Evolutionary conservation across 345 rosid genomes (phyloP).

Genomic region (Zanthoxylum bungeanum): DNA sequence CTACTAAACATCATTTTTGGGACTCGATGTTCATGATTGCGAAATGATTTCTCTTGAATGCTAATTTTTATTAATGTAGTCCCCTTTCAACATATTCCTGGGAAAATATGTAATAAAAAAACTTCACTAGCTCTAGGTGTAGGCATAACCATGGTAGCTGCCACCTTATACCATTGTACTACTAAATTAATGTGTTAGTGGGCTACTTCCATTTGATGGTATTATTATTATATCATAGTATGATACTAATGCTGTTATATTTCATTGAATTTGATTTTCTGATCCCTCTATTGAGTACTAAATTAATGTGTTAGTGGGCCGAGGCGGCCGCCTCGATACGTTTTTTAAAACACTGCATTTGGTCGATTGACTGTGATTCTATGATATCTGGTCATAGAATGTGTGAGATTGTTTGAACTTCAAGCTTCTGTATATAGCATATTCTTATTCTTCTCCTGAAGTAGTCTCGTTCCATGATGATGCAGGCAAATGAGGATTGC

Average conservation of each 20-base stretch:
- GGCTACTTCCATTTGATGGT: neutral
- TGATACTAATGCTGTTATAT: neutral
- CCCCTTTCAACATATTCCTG: neutral
- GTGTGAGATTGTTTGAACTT: neutral
- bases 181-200: neutral
- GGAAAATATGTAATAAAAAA: neutral
- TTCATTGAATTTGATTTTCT: neutral
- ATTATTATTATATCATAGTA: neutral
- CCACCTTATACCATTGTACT: neutral
- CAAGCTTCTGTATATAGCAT: neutral
- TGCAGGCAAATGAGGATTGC: slow-evolving; percentile 97
- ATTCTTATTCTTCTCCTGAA: neutral
- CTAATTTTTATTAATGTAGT: neutral
- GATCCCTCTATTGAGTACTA: neutral
- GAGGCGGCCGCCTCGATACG: too few species aligned
- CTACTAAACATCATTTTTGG: neutral
- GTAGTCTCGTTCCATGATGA: slow-evolving; percentile 15
- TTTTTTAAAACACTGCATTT: too few species aligned
- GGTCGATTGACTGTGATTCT: neutral
- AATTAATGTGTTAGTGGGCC: too few species aligned
- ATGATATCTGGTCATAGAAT: neutral
- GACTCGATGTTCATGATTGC: neutral
- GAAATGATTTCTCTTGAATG: neutral
- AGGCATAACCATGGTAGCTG: neutral
- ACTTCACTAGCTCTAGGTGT: neutral